phyloP scores from a whole-genome alignment of 306 rosid species.

The Dalbergia cultrata region DNA sequence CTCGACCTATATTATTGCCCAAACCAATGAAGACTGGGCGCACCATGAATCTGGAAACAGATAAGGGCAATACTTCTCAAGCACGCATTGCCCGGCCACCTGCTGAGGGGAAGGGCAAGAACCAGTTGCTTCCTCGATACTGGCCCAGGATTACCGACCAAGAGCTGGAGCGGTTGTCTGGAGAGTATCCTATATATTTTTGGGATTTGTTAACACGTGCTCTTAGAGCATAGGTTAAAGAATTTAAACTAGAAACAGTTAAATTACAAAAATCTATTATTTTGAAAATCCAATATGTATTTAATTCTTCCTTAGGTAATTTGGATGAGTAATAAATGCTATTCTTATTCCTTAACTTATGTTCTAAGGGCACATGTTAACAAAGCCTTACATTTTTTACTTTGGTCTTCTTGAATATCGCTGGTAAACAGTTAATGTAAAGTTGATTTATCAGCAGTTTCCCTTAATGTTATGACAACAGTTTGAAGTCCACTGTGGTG shows the following conservation, averaged over 20 bases:
- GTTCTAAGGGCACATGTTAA: too few species aligned
- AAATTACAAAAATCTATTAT: too few species aligned
- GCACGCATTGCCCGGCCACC: conserved; percentile 92
- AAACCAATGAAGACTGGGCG: conserved; percentile 65
- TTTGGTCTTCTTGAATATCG: conserved; percentile 30
- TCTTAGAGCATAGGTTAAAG: background rate
- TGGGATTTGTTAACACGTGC: background rate
- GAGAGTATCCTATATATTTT: conserved; percentile 82
- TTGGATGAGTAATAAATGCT: too few species aligned
- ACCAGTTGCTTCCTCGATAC: conserved; percentile 95
- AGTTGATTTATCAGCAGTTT: conserved; percentile 38
- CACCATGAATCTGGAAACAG: conserved; percentile 60
- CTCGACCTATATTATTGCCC: conserved; percentile 80
- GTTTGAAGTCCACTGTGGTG: conserved; percentile 93
- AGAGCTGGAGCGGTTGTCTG: conserved; percentile 90
- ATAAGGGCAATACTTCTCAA: conserved; percentile 54
- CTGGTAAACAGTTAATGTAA: conserved; percentile 1
- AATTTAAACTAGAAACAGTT: background rate
- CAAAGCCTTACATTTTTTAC: conserved; percentile 14
- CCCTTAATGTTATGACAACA: conserved; percentile 67
- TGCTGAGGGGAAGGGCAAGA: conserved; percentile 93
- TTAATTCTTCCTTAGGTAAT: too few species aligned
- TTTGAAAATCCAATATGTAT: too few species aligned
- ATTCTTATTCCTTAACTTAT: too few species aligned
- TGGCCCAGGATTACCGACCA: conserved; percentile 99